Base-by-base conservation (phyloP, 2,329 filamentous ascomycete species). In the Sporothrix humicola region DNA sequence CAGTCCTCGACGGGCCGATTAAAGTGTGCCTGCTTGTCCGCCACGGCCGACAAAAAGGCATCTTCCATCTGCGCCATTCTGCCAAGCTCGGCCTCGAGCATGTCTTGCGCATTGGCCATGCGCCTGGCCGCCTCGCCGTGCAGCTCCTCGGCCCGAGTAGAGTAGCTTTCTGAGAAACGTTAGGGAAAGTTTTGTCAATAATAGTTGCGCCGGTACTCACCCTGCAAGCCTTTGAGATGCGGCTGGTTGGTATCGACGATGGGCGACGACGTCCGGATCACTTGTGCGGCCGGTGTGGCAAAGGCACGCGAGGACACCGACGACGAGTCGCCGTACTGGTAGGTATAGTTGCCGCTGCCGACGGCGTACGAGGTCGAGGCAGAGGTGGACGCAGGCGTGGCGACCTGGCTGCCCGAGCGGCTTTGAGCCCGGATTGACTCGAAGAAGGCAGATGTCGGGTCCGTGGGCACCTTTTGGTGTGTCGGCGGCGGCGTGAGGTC, bases 381-480 rank as follows among this genome's bases (percentile, higher is more conserved):
- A 26, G 20, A 37, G 31, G 31, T 37, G 7, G 31, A 37, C 6
- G 10, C 13, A 23, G 20, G 20, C 10, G n/a, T 54, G n/a, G 9
- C 37, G 4, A n/a, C 54, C 1, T 12, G 37, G 5, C 71, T 26
- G 20, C 26, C 31, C 37, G 71, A 23, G 2, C 70, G 52, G 61
- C 46, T 63, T 17, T 72, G 71, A 44, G 42, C 72, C 20, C 72
- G 58, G 13, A 77, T 76, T 2, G 73, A 73, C 61, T 74, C 72
- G 23, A 77, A 77, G n/a, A 77, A 77, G 1, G 75, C 71, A 3
- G 52, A 56, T 0, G 76, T 76, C 10, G 76, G 71, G 37, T 76
- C 73, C 4, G 13, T 52, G 10, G 72, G 44, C 26, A 7, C 23
- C 7, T 48, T 69, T 37, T 23, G 37, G 37, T 31, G 52, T 0